A percentile compares a stretch with the other conserved stretches of the same genome.
Evolutionary conservation across 208 protist species (phyloP).

Genomic region (Trypanosoma boissoni): DNA sequence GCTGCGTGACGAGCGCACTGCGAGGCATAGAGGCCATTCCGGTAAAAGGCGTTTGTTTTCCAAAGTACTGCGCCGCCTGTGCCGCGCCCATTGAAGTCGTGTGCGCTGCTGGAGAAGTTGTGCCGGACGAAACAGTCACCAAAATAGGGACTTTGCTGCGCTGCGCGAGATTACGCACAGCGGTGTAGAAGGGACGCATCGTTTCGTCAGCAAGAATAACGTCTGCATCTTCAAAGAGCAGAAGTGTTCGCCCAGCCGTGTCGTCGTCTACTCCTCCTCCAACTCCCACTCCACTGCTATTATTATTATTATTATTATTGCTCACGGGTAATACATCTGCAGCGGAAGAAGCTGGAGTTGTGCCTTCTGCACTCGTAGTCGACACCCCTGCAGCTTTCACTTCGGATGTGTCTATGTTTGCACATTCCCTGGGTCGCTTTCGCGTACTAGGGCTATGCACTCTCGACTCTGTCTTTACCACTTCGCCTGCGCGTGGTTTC

Average conservation of each 20-base stretch:
- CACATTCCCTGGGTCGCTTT: no score
- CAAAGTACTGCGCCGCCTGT: constrained; percentile 64
- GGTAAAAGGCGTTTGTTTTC: constrained; percentile 65
- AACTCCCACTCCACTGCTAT: no score
- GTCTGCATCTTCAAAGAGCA: constrained; percentile 85
- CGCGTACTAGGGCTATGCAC: no score
- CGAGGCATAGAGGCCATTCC: constrained; percentile 41
- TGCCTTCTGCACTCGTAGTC: neutral
- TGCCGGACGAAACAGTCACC: constrained; percentile 65
- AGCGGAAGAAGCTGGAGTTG: no score
- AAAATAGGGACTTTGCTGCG: constrained; percentile 79
- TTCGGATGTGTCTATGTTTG: constrained; percentile 3
- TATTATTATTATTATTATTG: constrained; percentile 1
- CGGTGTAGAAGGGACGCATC: constrained; percentile 63
- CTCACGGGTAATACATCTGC: no score
- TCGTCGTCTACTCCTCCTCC: constrained; percentile 5
- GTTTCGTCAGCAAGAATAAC: constrained; percentile 73
- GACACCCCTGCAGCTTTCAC: constrained; percentile 3
- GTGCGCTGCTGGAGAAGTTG: constrained; percentile 16
- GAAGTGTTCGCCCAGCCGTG: constrained; percentile 33
- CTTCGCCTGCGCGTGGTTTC: no score
- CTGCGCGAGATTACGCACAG: constrained; percentile 70
- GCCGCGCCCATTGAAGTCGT: constrained; percentile 19
- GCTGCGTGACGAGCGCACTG: constrained; percentile 49
- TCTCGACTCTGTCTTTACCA: no score